Conservation (phyloP, 1,139 yeast genomes). For the Lodderomyces theae region DNA sequence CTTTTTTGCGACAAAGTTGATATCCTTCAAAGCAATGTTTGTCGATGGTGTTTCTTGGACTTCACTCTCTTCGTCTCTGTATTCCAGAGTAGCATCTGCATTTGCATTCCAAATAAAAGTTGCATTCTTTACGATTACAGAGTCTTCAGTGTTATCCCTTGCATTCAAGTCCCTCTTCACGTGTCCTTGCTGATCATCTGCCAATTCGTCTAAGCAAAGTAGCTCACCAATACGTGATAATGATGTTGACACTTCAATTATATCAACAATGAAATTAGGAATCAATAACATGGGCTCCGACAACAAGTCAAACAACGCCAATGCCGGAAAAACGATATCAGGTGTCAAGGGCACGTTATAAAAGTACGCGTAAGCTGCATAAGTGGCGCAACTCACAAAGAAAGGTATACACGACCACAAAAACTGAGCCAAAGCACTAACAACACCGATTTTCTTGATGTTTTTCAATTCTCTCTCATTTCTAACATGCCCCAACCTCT, state of each 20-base stretch:
- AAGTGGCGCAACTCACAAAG: slow-evolving; percentile 32
- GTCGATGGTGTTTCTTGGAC: slow-evolving; percentile 16
- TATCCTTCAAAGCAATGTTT: slow-evolving; percentile 46
- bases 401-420: slow-evolving; percentile 41
- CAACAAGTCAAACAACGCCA: slow-evolving; percentile 35
- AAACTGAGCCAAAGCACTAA: slow-evolving; percentile 29
- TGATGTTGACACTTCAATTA: slow-evolving; percentile 34
- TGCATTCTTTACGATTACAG: slow-evolving; percentile 17
- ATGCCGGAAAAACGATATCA: slow-evolving; percentile 38
- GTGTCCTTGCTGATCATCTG: slow-evolving; percentile 59
- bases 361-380: slow-evolving; percentile 25
- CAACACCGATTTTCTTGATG: slow-evolving; percentile 30
- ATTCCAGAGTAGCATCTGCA: slow-evolving; percentile 9
- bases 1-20: slow-evolving; percentile 50
- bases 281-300: slow-evolving; percentile 35
- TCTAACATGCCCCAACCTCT: slow-evolving; percentile 32
- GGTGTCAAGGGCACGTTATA: slow-evolving; percentile 32
- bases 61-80: slow-evolving; percentile 22
- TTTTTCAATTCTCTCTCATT: slow-evolving; percentile 34
- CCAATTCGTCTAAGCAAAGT: slow-evolving; percentile 34
- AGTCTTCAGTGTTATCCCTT: slow-evolving; percentile 13
- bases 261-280: slow-evolving; percentile 29
- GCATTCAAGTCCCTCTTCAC: slow-evolving; percentile 53
- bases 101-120: slow-evolving; percentile 20
- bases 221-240: slow-evolving; percentile 32